phyloP scores from a whole-genome alignment of 805 yeast genomes.

The Peterozyma toletana region DNA sequence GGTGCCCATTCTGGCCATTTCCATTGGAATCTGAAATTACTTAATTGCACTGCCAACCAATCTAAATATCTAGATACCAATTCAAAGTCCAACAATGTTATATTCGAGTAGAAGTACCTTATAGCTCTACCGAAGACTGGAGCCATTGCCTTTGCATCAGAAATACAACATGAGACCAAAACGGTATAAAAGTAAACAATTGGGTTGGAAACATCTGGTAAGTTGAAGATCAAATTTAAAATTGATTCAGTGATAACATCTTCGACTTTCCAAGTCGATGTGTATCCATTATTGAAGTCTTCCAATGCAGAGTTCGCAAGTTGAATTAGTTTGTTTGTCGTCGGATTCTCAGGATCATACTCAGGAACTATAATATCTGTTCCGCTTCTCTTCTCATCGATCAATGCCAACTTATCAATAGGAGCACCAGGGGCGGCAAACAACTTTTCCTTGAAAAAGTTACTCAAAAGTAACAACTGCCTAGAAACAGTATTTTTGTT shows the following conservation, averaged over 20 bases:
- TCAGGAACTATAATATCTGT: constrained; percentile 31
- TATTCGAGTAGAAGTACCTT: constrained; percentile 67
- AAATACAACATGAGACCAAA: constrained; percentile 77
- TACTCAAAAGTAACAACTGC: constrained; percentile 68
- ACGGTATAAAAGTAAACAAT: constrained; percentile 78
- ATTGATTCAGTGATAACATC: constrained; percentile 83
- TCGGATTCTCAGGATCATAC: constrained; percentile 13
- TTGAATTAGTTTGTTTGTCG: constrained; percentile 18
- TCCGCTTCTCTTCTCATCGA: constrained; percentile 19
- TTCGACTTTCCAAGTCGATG: constrained; percentile 84
- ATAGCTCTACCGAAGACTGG: constrained; percentile 93
- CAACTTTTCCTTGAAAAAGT: constrained; percentile 58
- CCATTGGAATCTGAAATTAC: constrained; percentile 95
- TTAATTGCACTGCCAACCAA: constrained; percentile 91
- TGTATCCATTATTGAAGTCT: constrained; percentile 28
- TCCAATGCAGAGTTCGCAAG: constrained; percentile 28
- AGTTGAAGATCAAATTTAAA: constrained; percentile 65
- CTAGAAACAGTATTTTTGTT: constrained; percentile 83
- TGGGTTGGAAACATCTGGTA: constrained; percentile 62
- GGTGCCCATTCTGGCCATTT: constrained; percentile 93
- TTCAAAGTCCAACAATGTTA: constrained; percentile 69
- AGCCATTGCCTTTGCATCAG: constrained; percentile 79
- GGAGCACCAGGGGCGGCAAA: constrained; percentile 73
- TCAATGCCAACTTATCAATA: constrained; percentile 53
- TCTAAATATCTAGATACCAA: constrained; percentile 64